Evolutionary conservation across 208 protist genomes (phyloP), one percentile per base, ranked within the genome.

Genomic region (Leishmania amazonensis): DNA sequence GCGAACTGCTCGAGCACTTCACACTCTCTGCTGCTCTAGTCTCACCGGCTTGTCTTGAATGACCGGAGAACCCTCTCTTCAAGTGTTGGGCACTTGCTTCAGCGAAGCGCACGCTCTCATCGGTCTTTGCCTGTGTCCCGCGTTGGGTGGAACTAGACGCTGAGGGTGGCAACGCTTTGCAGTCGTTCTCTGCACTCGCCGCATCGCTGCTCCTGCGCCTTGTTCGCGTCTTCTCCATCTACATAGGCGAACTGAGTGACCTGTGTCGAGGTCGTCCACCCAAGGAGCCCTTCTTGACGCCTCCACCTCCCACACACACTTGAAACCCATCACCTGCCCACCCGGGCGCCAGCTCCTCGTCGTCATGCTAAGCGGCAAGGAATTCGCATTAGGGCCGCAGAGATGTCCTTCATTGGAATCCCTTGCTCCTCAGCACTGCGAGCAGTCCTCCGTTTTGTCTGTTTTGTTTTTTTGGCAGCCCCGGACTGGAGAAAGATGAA

Each of bases 341-440:
- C 73, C 79, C 3, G 2, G 3, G 47, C 38, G 64, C 47, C 42
- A 53, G 21, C 7, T 83, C 28, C 35, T 72, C 35, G 5, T 74
- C n/a, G 73, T 31, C 31, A 64, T 78, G 17, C 57, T 68, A 8
- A 74, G 67, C 24, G 64, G n/a, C 40, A 40, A 57, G 21, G 13
- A 78, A n/a, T 7, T 24, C 1, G 1, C 62, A 2, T 57, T 57
- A 3, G 73, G 72, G 45, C 49, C 62, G 15, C 62, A 35, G 28
- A 31, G 62, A 31, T 83, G 60, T 35, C 13, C 35, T 6, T 51
- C 3, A 35, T n/a, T 78, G 21, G 3, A 57, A 45, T 53, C 28
- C 0, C 35, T 78, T 6, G 62, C 72, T 40, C 21, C 77, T 47
- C 73, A 83, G 64, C 62, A 28, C 62, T 73, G 79, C 28, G 3